Conservation (phyloP, 2,329 filamentous ascomycete genomes). For the Fusarium nodosum region DNA sequence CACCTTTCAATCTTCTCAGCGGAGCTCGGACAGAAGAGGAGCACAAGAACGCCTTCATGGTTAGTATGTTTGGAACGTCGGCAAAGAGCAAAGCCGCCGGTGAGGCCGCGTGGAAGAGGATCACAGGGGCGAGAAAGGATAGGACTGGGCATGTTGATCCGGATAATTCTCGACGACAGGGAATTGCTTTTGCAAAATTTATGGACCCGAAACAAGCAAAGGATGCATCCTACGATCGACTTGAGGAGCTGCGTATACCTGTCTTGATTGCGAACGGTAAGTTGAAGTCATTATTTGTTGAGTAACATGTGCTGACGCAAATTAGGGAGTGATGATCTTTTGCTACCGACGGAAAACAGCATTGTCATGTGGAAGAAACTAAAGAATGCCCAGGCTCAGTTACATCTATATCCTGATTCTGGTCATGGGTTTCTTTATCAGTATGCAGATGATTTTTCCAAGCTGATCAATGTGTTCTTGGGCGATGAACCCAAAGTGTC, state of each 20-base stretch:
- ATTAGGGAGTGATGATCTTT: slow-evolving; percentile 53
- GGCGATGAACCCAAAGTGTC: slow-evolving; percentile 26
- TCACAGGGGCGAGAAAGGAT: slow-evolving; percentile 48
- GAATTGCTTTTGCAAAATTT: slow-evolving; percentile 54
- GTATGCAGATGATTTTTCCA: slow-evolving; percentile 52
- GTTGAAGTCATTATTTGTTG: slow-evolving; percentile 1
- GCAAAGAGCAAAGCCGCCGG: slow-evolving; percentile 53
- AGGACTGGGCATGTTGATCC: slow-evolving; percentile 48
- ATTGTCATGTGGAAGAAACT: slow-evolving; percentile 56
- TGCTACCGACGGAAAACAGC: slow-evolving; percentile 57
- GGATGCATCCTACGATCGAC: slow-evolving; percentile 53
- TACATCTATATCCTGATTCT: slow-evolving; percentile 55
- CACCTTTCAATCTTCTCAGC: slow-evolving; percentile 54
- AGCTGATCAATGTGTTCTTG: slow-evolving; percentile 53
- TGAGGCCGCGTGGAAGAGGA: slow-evolving; percentile 54
- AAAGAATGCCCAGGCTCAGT: slow-evolving; percentile 49
- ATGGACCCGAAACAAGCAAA: slow-evolving; percentile 53
- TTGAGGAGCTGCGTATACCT: slow-evolving; percentile 54
- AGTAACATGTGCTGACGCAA: neutral
- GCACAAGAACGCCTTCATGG: slow-evolving; percentile 52
- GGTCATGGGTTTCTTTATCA: slow-evolving; percentile 56
- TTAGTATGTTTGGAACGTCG: slow-evolving; percentile 54
- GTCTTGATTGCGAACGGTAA: slow-evolving; percentile 58
- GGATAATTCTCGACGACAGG: slow-evolving; percentile 51
- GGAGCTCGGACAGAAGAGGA: slow-evolving; percentile 53